phyloP scores from a whole-genome alignment of 345 rosid species.

The Zanthoxylum bungeanum region DNA sequence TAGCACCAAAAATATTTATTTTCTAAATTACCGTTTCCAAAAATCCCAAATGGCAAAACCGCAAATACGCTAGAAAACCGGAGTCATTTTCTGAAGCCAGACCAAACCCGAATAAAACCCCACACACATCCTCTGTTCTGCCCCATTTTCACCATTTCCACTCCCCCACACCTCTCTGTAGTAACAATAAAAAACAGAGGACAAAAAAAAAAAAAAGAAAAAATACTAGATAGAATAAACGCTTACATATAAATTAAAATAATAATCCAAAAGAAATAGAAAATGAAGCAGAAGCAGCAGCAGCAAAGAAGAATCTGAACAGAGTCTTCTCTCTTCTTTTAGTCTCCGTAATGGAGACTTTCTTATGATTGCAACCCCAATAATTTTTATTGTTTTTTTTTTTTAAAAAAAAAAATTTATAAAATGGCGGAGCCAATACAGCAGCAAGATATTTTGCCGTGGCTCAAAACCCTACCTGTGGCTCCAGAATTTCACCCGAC shows the following conservation, averaged over 20 bases:
- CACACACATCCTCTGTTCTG: slow-evolving; percentile 34
- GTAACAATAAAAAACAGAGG: neutral
- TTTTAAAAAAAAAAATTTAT: no score
- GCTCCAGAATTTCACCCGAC: slow-evolving; percentile 97
- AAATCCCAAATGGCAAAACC: slow-evolving; percentile 4
- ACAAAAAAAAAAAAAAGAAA: neutral
- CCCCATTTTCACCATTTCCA: slow-evolving; percentile 32
- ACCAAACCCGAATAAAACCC: slow-evolving; percentile 25
- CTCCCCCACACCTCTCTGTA: slow-evolving; percentile 28
- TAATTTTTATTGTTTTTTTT: neutral
- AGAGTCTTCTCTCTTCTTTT: slow-evolving; percentile 3
- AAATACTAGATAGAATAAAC: no score
- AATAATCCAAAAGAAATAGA: neutral
- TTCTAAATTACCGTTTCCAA: neutral
- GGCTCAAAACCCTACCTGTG: slow-evolving; percentile 84
- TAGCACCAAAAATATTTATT: neutral
- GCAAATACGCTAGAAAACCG: slow-evolving; percentile 18
- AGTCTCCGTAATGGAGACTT: slow-evolving; percentile 20
- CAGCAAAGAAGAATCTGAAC: slow-evolving; percentile 27
- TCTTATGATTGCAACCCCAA: neutral
- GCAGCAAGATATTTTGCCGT: slow-evolving; percentile 72
- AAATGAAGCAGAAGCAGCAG: slow-evolving; percentile 12
- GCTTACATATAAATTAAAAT: neutral
- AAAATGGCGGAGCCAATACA: slow-evolving; percentile 21
- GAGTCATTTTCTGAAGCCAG: neutral